phyloP scores from a whole-genome alignment of 1,139 yeast genomes.

The Hyphopichia burtonii region DNA sequence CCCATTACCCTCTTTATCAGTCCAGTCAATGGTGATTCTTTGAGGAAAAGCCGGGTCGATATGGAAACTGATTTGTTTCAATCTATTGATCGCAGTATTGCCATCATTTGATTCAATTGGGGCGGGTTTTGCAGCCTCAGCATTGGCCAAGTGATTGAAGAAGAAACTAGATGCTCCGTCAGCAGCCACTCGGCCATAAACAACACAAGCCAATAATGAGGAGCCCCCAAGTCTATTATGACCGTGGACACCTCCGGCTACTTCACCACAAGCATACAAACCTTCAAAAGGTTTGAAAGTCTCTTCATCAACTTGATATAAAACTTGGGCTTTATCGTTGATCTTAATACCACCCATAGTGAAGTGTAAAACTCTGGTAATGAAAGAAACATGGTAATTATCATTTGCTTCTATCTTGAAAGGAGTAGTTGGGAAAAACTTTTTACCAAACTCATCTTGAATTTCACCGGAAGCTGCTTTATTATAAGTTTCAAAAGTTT shows the following conservation, averaged over 20 bases:
- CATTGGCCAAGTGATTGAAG: constrained; percentile 27
- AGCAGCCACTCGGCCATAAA: constrained; percentile 68
- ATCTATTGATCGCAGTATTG: constrained; percentile 31
- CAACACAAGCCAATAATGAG: constrained; percentile 76
- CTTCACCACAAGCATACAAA: constrained; percentile 75
- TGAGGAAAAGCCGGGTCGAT: constrained; percentile 39
- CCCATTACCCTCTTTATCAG: neutral
- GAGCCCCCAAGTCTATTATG: constrained; percentile 77
- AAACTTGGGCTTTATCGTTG: constrained; percentile 56
- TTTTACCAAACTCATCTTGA: constrained; percentile 50
- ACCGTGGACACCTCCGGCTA: constrained; percentile 84
- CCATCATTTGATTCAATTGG: constrained; percentile 7
- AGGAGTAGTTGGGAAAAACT: constrained; percentile 52
- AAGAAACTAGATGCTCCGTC: constrained; percentile 38
- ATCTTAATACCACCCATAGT: constrained; percentile 86
- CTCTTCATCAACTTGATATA: constrained; percentile 32
- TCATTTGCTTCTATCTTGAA: constrained; percentile 28
- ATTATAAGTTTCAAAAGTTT: constrained; percentile 45
- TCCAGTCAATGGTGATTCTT: constrained; percentile 31
- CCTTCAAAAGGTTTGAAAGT: constrained; percentile 48
- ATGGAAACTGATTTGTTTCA: constrained; percentile 46
- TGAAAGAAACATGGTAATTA: constrained; percentile 49
- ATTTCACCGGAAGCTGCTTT: constrained; percentile 43
- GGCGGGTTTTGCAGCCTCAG: neutral
- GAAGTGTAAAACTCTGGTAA: constrained; percentile 79